Percentiles rank a stretch among this genome's conserved stretches.
Conservation (phyloP, 208 protist species). For the Novymonas esmeraldas region DNA sequence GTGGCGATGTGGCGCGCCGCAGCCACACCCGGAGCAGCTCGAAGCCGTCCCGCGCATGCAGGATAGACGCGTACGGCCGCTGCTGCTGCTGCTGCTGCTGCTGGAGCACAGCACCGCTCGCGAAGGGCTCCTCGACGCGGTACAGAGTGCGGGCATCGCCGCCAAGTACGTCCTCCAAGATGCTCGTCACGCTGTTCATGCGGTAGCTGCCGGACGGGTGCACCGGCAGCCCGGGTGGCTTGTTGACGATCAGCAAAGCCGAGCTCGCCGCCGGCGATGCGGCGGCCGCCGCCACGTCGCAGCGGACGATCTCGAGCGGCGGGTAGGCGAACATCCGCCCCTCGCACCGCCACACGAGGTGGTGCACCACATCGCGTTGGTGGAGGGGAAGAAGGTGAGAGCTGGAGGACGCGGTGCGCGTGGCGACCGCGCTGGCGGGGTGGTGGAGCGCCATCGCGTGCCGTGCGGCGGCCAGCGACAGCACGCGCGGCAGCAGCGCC, state of each 20-base stretch:
- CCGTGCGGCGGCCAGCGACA: background rate
- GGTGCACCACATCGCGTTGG: constrained; percentile 81
- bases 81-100: constrained; percentile 1
- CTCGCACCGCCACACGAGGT: constrained; percentile 94
- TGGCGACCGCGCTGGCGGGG: constrained; percentile 1
- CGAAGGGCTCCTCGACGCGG: constrained; percentile 18
- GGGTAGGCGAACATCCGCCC: constrained; percentile 80
- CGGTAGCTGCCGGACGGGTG: constrained; percentile 92
- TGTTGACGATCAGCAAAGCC: constrained; percentile 64
- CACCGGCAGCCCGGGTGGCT: constrained; percentile 79
- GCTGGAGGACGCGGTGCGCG: background rate
- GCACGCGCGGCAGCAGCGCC: constrained; percentile 10
- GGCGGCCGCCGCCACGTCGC: constrained; percentile 23
- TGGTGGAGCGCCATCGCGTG: too few species aligned
- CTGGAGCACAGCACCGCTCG: background rate
- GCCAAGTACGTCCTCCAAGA: constrained; percentile 87
- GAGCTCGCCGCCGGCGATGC: constrained; percentile 43
- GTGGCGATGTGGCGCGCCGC: background rate
- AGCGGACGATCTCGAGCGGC: constrained; percentile 57
- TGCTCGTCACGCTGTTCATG: constrained; percentile 92
- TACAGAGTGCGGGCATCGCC: constrained; percentile 22
- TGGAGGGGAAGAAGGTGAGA: constrained; percentile 62
- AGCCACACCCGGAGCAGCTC: constrained; percentile 75
- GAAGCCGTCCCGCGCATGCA: constrained; percentile 50
- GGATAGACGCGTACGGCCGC: constrained; percentile 43